These are phyloP conservation scores for Gryganskiella cystojenkinii DNA, from an alignment of 192 early-diverging fungal genomes.

Conservation along the genomic window DNA sequence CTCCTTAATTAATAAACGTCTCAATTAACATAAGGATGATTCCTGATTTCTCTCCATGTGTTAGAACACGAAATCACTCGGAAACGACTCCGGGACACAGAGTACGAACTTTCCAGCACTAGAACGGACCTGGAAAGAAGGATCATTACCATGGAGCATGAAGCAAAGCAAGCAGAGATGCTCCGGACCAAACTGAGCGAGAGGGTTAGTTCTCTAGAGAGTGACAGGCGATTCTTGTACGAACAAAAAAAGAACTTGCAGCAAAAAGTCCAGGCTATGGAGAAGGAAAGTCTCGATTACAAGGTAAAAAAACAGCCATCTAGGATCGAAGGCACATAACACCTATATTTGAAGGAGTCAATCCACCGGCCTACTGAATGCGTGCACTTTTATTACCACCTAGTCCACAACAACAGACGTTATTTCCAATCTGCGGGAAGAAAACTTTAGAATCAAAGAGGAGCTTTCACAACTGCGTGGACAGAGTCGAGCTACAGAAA, in stretches of 20 bases:
- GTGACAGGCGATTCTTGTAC: constrained; percentile 66
- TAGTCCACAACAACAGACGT: constrained; percentile 37
- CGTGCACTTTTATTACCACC: not conserved
- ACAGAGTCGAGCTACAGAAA: constrained; percentile 30
- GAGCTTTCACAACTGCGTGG: constrained; percentile 25
- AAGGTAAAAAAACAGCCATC: constrained; percentile 7
- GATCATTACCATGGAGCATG: constrained; percentile 37
- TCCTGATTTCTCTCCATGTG: no score
- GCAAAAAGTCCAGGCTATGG: constrained; percentile 19
- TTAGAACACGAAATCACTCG: constrained; percentile 35
- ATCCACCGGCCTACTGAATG: not conserved
- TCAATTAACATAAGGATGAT: no score
- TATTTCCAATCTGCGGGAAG: constrained; percentile 30
- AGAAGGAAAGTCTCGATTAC: constrained; percentile 19
- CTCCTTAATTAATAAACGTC: no score
- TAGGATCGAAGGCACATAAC: not conserved
- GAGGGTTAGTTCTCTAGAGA: constrained; percentile 67
- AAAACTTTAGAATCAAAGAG: constrained; percentile 38
- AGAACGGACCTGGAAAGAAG: constrained; percentile 41
- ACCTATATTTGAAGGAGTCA: not conserved
- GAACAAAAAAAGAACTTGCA: constrained; percentile 61
- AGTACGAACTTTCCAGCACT: constrained; percentile 42
- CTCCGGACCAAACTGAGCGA: constrained; percentile 45
- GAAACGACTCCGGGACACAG: constrained; percentile 36
- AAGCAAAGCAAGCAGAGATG: constrained; percentile 24